Percentiles rank a stretch among this genome's conserved stretches.
phyloP scores from a whole-genome alignment of 306 rosid genomes.

The Cucumis melo region DNA sequence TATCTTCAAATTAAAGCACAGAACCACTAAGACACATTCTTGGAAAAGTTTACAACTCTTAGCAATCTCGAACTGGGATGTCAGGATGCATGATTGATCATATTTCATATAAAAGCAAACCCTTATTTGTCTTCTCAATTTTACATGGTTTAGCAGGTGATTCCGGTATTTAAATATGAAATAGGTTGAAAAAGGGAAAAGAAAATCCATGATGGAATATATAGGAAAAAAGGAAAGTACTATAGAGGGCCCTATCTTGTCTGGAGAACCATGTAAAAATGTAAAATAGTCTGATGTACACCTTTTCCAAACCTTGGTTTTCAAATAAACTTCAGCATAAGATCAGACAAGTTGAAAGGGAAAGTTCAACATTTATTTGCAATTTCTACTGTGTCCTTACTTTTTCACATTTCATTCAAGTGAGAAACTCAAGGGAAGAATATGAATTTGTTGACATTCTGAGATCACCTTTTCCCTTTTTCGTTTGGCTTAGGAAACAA shows the following conservation, averaged over 20 bases:
- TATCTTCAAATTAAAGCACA: not conserved
- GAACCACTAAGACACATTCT: not conserved
- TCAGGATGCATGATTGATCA: not conserved
- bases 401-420: constrained; percentile 32
- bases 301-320: constrained; percentile 9
- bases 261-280: not conserved
- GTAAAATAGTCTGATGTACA: not conserved
- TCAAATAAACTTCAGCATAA: constrained; percentile 3
- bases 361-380: constrained; percentile 1
- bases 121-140: not conserved
- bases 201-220: not conserved
- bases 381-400: constrained; percentile 6
- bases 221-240: not conserved
- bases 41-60: not conserved
- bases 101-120: not conserved
- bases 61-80: not conserved
- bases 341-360: constrained; percentile 12
- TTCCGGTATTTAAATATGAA: not conserved
- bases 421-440: constrained; percentile 34
- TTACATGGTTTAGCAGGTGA: not conserved
- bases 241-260: not conserved
- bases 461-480: constrained; percentile 12
- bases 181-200: not conserved
- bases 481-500: constrained; percentile 1
- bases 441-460: constrained; percentile 25